Conservation (phyloP, 1,139 yeast genomes). For the Arxiozyma slooffiae region DNA sequence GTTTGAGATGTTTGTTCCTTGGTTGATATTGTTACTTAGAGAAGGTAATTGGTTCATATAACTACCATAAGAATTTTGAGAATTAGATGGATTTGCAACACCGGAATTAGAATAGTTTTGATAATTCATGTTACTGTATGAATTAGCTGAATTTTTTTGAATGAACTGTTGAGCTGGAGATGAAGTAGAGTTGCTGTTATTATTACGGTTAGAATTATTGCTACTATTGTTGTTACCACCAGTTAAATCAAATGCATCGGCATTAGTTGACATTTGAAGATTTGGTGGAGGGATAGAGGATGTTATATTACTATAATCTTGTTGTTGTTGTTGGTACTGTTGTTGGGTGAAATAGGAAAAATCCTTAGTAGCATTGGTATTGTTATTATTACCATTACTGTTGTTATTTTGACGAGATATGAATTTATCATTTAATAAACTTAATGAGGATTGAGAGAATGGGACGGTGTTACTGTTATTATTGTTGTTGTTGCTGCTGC, state of each 20-base stretch:
- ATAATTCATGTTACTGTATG: background rate
- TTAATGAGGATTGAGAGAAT: constrained; percentile 2
- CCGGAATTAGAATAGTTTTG: background rate
- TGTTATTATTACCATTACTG: background rate
- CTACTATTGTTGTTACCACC: background rate
- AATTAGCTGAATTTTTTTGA: background rate
- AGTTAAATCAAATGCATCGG: background rate
- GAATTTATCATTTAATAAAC: constrained; percentile 1
- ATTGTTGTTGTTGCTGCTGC: background rate
- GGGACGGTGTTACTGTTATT: background rate
- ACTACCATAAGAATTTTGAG: background rate
- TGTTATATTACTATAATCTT: background rate
- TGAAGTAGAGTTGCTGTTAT: background rate
- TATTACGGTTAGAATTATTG: background rate
- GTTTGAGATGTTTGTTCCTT: background rate
- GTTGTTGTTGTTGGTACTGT: background rate
- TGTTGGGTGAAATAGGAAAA: background rate
- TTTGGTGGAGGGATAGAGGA: constrained; percentile 2
- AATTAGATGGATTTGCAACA: background rate
- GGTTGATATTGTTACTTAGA: background rate
- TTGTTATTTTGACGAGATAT: background rate
- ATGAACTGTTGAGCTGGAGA: background rate
- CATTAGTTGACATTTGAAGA: background rate
- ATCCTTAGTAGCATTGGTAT: background rate
- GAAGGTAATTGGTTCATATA: constrained; percentile 1